Evolutionary conservation across 306 rosid species (phyloP).

Genomic region (Medicago ruthenica): DNA sequence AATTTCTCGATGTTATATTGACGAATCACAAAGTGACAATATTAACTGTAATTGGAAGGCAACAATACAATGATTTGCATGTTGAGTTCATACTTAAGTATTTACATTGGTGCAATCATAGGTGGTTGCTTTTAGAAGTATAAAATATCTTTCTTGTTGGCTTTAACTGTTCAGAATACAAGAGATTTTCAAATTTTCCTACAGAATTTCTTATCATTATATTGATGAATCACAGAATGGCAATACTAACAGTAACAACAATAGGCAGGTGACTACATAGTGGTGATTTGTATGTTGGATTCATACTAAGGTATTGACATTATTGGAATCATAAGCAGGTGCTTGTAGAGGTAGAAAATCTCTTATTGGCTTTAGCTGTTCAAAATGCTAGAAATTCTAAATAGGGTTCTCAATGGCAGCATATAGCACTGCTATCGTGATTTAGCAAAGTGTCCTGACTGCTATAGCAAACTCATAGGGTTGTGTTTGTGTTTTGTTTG

Average conservation of each 20-base stretch:
- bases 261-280: conserved; percentile 17
- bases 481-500: background rate
- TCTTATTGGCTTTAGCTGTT: conserved; percentile 5
- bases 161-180: background rate
- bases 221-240: background rate
- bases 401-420: background rate
- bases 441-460: background rate
- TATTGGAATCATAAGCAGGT: background rate
- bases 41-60: conserved; percentile 1
- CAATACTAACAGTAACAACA: background rate
- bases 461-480: conserved; percentile 4
- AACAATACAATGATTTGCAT: conserved; percentile 6
- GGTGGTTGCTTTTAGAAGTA: background rate
- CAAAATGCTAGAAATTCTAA: background rate
- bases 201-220: background rate
- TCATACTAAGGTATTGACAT: background rate
- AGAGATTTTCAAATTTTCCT: background rate
- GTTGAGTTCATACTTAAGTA: background rate
- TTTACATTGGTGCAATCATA: background rate
- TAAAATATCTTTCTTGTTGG: background rate
- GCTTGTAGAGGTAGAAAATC: conserved; percentile 3
- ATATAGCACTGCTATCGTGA: background rate
- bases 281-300: conserved; percentile 22
- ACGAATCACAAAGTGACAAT: background rate
- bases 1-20: background rate